Evolutionary conservation across 345 rosid species (phyloP), one percentile per base, ranked within the genome.

Genomic region (Eucalyptus cladocalyx): DNA sequence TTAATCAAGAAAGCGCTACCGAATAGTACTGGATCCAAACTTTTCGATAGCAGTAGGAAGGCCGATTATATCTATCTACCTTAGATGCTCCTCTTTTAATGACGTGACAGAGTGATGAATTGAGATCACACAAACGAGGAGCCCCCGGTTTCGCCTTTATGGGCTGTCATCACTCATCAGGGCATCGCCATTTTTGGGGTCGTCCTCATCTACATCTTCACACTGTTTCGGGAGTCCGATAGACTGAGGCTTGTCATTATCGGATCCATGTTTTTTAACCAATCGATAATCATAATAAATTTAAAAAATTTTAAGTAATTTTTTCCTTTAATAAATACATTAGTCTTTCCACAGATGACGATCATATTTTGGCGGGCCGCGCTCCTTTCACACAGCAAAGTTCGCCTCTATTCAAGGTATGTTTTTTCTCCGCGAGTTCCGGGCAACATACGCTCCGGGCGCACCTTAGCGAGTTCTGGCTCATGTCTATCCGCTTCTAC

Each of bases 321-420:
- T 21, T 53, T 53, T n/a, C 11, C 58, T 19, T 2, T 21, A 21
- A 56, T 2, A 60, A 28, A 60, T 30, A 60, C 15, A 12, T 28
- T 60, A 60, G 4, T 26, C n/a, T 28, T 28, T 60, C 32, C 2
- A 28, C 9, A 0, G 3, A 60, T 28, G 69, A 60, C 4, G 69
- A 60, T 60, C 16, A 13, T 2, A 60, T 28, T 0, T 0, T 2
- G 60, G 60, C 12, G 0, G 60, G 12, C 60, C 2, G 28, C 60
- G 28, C 60, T 21, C 11, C 45, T 72, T 72, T 72, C 81, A 34
- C 45, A 72, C 23, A 37, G 42, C 45, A 23, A 72, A 72, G 45
- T 37, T 37, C 6, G 45, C 43, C 83, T 72, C 81, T 9, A 4
- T 34, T 19, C 43, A 9, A 10, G 40, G 12, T 37, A 37, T 23